phyloP scores from a whole-genome alignment of 495 filamentous ascomycete genomes.

The Aspergillus heteromorphus region DNA sequence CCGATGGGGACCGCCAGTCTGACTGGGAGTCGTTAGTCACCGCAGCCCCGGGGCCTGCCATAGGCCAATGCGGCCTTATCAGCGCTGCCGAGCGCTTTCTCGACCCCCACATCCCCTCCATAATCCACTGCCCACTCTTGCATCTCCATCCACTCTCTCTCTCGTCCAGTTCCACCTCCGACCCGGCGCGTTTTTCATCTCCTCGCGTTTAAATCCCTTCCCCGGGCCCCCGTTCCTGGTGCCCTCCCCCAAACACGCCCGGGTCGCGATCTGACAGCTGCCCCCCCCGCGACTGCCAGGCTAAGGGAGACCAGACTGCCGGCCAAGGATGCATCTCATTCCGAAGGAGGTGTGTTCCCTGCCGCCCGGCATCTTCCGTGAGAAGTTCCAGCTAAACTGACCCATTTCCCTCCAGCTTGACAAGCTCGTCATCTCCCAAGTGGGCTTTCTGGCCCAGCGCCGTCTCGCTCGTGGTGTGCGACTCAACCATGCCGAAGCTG shows the following conservation, averaged over 20 bases:
- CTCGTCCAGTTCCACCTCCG: background rate
- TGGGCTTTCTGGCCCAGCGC: slow-evolving; percentile 82
- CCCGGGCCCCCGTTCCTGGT: background rate
- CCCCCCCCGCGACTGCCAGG: background rate
- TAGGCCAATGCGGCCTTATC: slow-evolving; percentile 17
- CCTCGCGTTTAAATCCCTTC: background rate
- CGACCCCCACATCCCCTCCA: background rate
- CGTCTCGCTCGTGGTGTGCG: slow-evolving; percentile 84
- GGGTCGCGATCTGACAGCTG: background rate
- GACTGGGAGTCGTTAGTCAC: slow-evolving; percentile 14
- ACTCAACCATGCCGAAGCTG: slow-evolving; percentile 88
- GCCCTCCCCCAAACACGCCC: background rate
- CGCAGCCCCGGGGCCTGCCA: background rate
- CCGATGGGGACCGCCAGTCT: too few relatives aligned
- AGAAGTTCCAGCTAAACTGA: background rate
- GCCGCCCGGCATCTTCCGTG: too few relatives aligned
- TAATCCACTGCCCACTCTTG: background rate
- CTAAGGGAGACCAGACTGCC: slow-evolving; percentile 4
- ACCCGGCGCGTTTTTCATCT: background rate
- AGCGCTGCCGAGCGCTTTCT: slow-evolving; percentile 11
- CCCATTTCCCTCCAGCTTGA: slow-evolving; percentile 58
- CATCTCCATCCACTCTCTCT: background rate
- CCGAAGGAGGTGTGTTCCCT: slow-evolving; percentile 68
- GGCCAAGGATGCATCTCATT: slow-evolving; percentile 66
- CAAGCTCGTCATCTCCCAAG: slow-evolving; percentile 90